Evolutionary conservation across 1,139 yeast genomes (phyloP), one percentile per base, ranked within the genome.

Genomic region (Nakaseomyces kungkrabaensis): DNA sequence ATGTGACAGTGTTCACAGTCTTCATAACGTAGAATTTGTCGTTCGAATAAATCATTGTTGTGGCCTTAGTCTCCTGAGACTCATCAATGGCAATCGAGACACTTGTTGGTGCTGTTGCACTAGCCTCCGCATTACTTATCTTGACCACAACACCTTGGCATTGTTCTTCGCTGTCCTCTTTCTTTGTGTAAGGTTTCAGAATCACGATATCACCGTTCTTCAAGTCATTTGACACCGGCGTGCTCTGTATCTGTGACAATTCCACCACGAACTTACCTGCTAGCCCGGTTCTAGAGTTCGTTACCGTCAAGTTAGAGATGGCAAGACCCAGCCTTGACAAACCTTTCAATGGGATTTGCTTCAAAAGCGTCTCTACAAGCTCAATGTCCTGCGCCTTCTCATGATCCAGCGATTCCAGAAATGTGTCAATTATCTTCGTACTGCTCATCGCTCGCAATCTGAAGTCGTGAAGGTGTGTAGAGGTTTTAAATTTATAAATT

Each of bases 191-290:
- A 4, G 44, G 44, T 17, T 24, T 31, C 29, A 43, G 5, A 11
- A 45, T 34, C n/a, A 45, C 47, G 6, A 45, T 36, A 26, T 45
- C 47, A 4, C 46, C 46, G 22, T 32, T 33, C 37, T 34, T 32
- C 31, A 43, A 25, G 25, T 43, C 46, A 13, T 24, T 43, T 4
- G 32, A 25, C 17, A 32, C 38, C 17, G 46, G 38, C 10, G 46
- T 43, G 22, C 37, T 33, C 29, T 43, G 37, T 24, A 24, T 17
- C 37, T 43, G 37, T 13, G 46, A 10, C 25, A 43, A 67, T 53
- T 88, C 95, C 8, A 87, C 44, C 60, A 41, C 86, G 68, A 11
- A 81, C 72, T 59, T 85, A 4, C 96, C 96, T 4, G 90, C 95
- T 24, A 87, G 69, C 0, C 96, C 96, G 0, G 92, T 84, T 49